Base-by-base conservation (phyloP, 176 grass and related monocot genomes). In the Tillandsia leiboldiana region DNA sequence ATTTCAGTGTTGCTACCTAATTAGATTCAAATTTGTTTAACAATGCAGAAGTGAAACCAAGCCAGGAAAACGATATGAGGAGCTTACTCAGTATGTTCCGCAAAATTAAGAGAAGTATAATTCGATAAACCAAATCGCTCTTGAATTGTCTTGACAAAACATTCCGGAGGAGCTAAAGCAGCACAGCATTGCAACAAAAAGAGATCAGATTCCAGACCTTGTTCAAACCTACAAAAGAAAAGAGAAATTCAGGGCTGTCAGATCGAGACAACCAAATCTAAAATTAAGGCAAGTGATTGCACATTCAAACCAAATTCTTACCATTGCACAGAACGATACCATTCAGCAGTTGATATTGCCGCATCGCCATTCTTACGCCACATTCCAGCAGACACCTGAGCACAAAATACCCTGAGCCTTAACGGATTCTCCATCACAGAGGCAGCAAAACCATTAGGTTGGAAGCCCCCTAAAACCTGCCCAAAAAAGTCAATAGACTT, bases 321-420 rank as follows among this genome's bases (percentile, higher is more conserved):
- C 95, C 90, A 86, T 87, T 88, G 95, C 62, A 90, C 90, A 66
- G 82, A 77, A 53, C 85, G 87, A 80, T 99, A 99, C 75, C 85
- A 94, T 67, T 99, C 95, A 48, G 84, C 72, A 50, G 83, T 85
- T 67, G 90, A 57, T 82, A 91, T 84, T 65, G 90, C 84, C 75
- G 90, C 80, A 84, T 99, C 95, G 50, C 90, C 95, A 78, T 92
- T 99, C 85, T 90, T 99, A 23, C 90, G 84, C 95, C 95, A 99
- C 95, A 94, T 94, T 75, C 90, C 95, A 76, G 95, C 85, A 65
- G 84, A 84, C 67, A 99, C 90, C 90, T 99, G 95, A 65, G 87
- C 87, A 13, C 90, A 99, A 72, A 94, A 94, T 70, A 99, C 95
- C 62, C 90, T 90, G 63, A 99, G 77, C 72, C 84, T 83, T 79